Evolutionary conservation across 1,284 basidiomycete genomes (phyloP).

Genomic region (Mycosarcoma maydis): DNA sequence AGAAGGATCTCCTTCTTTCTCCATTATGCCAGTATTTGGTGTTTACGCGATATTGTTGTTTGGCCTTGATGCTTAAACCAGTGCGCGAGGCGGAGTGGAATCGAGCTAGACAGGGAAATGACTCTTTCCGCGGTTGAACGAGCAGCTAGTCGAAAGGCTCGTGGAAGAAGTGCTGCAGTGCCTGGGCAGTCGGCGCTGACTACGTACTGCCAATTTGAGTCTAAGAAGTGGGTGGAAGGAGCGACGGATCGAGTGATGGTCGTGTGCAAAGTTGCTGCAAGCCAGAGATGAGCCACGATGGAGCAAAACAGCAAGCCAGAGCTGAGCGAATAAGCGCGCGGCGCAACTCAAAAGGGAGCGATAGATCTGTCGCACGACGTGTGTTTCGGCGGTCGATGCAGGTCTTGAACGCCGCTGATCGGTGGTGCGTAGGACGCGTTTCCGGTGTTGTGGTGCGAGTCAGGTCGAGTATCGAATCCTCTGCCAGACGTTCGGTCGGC

Average conservation of each 20-base stretch:
- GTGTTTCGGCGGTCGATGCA: no score
- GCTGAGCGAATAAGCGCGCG: not conserved
- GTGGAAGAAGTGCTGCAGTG: no score
- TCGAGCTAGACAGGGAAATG: not conserved
- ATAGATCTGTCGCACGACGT: no score
- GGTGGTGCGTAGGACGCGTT: not conserved
- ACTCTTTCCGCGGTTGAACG: not conserved
- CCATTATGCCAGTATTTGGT: constrained; percentile 37
- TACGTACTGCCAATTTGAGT: not conserved
- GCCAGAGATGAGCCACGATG: constrained; percentile 1
- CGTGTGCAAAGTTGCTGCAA: not conserved
- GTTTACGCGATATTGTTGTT: constrained; percentile 4
- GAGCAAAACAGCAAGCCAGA: not conserved
- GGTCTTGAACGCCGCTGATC: no score
- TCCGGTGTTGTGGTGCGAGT: not conserved
- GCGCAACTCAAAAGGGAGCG: not conserved
- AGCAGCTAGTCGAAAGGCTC: no score
- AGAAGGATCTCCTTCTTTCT: constrained; percentile 64
- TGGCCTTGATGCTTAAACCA: not conserved
- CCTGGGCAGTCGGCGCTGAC: no score
- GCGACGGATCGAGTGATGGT: not conserved
- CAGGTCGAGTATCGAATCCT: not conserved
- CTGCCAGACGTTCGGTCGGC: not conserved
- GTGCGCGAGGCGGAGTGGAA: not conserved
- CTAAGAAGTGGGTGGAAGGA: not conserved